These are phyloP conservation scores for Schoenoplectus tabernaemontani DNA, from an alignment of 202 grass and related monocot genomes.

Conservation along the genomic window DNA sequence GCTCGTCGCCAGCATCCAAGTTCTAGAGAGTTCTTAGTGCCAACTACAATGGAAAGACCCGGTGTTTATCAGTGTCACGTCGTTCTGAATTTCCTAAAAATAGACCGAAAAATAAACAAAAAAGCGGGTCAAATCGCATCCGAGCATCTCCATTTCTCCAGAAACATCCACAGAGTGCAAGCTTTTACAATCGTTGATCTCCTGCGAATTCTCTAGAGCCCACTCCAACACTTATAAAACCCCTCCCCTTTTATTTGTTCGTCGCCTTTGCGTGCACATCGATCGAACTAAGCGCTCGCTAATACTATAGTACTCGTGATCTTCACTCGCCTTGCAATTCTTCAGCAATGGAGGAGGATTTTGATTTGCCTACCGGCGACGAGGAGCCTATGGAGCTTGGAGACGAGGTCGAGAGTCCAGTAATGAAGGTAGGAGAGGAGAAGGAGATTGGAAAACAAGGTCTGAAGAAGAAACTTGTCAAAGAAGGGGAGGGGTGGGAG, in stretches of 20 bases:
- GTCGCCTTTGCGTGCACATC: not conserved
- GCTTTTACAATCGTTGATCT: not conserved
- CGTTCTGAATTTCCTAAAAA: not conserved
- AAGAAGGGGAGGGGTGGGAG: constrained; percentile 47
- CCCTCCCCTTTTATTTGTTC: not conserved
- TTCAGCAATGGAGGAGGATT: constrained; percentile 53
- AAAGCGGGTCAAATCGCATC: not conserved
- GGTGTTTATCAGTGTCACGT: not conserved
- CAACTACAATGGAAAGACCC: not conserved
- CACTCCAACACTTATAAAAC: not conserved
- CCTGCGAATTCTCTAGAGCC: constrained; percentile 32
- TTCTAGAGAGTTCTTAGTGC: not conserved
- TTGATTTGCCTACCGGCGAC: constrained; percentile 30
- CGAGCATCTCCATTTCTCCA: not conserved
- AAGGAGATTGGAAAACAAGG: constrained; percentile 64
- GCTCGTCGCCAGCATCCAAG: not conserved
- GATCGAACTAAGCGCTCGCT: not conserved
- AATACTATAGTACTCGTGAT: not conserved
- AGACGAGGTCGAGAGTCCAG: constrained; percentile 9
- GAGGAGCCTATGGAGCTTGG: constrained; percentile 26
- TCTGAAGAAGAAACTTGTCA: constrained; percentile 57
- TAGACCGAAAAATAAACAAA: not conserved
- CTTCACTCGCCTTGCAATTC: constrained; percentile 18
- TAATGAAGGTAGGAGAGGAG: constrained; percentile 53
- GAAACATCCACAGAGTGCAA: not conserved